Conservation (phyloP, 306 rosid genomes). For the Sicyos baderoa region DNA sequence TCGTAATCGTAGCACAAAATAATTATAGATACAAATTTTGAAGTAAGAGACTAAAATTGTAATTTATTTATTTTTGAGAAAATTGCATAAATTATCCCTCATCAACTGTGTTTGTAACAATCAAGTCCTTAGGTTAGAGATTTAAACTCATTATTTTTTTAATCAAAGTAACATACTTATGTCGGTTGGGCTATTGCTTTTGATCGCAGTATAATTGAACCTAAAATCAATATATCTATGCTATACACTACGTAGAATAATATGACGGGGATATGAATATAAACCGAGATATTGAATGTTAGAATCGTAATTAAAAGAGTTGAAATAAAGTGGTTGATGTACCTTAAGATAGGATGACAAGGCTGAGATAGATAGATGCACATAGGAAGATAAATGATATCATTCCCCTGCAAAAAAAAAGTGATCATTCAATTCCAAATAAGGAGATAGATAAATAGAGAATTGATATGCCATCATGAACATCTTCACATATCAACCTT, state of each 20-base stretch:
- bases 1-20: too few species aligned
- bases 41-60: too few species aligned
- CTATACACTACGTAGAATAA: background rate
- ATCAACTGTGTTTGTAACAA: too few species aligned
- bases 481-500: background rate
- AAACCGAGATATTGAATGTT: background rate
- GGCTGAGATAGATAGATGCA: slow-evolving; percentile 40
- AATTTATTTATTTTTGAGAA: too few species aligned
- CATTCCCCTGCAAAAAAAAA: slow-evolving; percentile 41
- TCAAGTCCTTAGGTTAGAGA: too few species aligned
- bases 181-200: too few species aligned
- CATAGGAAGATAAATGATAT: slow-evolving; percentile 37
- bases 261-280: background rate
- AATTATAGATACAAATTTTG: too few species aligned
- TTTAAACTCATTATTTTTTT: too few species aligned
- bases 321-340: slow-evolving; percentile 13
- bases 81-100: too few species aligned
- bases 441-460: background rate
- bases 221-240: background rate
- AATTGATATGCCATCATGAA: background rate
- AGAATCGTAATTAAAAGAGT: background rate
- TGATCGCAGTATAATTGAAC: too few species aligned
- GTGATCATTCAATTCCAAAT: background rate
- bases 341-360: slow-evolving; percentile 51
- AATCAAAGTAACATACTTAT: too few species aligned